These are phyloP conservation scores for Debaryomyces sp. DNA, from an alignment of 1,139 yeast genomes.

Conservation along the genomic window DNA sequence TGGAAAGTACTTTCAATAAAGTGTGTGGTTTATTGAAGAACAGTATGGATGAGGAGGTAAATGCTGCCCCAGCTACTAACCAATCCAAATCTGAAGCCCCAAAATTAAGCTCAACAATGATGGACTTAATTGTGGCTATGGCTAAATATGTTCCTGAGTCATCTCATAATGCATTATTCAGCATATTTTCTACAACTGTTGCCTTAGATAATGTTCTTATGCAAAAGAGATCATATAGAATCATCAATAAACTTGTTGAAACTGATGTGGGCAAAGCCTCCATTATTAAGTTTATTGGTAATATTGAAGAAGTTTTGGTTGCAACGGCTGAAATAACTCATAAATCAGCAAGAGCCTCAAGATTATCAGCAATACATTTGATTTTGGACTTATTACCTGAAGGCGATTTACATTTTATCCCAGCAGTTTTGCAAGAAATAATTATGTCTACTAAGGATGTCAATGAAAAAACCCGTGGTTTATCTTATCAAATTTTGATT, in stretches of 20 bases:
- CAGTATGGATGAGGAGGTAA: slow-evolving; percentile 67
- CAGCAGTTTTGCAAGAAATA: slow-evolving; percentile 81
- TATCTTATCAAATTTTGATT: slow-evolving; percentile 75
- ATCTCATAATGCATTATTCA: slow-evolving; percentile 71
- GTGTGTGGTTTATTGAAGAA: slow-evolving; percentile 78
- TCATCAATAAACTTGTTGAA: slow-evolving; percentile 70
- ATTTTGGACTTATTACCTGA: slow-evolving; percentile 64
- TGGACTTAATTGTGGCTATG: slow-evolving; percentile 89
- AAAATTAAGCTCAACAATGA: slow-evolving; percentile 76
- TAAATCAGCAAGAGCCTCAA: slow-evolving; percentile 77
- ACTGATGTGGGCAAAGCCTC: slow-evolving; percentile 64
- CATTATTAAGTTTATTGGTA: slow-evolving; percentile 50
- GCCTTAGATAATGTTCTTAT: slow-evolving; percentile 60
- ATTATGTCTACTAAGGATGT: slow-evolving; percentile 91
- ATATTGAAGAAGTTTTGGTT: slow-evolving; percentile 63
- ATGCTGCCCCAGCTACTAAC: slow-evolving; percentile 14
- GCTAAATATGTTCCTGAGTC: slow-evolving; percentile 75
- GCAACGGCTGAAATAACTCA: slow-evolving; percentile 63
- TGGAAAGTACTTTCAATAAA: slow-evolving; percentile 78
- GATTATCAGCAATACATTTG: slow-evolving; percentile 68
- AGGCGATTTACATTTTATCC: slow-evolving; percentile 71
- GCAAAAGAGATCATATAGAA: slow-evolving; percentile 90
- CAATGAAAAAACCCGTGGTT: slow-evolving; percentile 87
- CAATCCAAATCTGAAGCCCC: slow-evolving; percentile 34
- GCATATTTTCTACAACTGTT: slow-evolving; percentile 76